Percentiles rank a stretch among this genome's conserved stretches.
Evolutionary conservation across 306 rosid genomes (phyloP).

Genomic region (Ormosia emarginata): DNA sequence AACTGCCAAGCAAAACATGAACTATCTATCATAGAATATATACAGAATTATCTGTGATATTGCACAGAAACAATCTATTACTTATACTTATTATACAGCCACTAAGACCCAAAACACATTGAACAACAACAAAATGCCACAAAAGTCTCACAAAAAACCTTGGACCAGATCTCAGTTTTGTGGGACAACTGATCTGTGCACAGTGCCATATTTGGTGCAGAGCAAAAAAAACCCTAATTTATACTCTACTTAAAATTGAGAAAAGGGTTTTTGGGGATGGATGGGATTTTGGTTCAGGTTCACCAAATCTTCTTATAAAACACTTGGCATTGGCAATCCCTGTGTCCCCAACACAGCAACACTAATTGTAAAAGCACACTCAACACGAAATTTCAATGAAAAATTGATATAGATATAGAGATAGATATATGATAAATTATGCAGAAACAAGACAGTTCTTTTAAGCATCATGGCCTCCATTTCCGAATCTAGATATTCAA

Average conservation of each 20-base stretch:
- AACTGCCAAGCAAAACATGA: constrained; percentile 6
- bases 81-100: neutral
- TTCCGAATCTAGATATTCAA: neutral
- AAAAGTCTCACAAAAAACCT: neutral
- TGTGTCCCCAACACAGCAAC: neutral
- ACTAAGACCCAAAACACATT: neutral
- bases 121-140: neutral
- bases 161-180: neutral
- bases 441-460: neutral
- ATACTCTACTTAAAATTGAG: neutral
- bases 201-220: neutral
- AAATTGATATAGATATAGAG: neutral
- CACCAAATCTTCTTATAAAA: neutral
- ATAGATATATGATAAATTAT: neutral
- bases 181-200: neutral
- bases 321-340: neutral
- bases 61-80: neutral
- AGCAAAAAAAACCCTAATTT: neutral
- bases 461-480: neutral
- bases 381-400: neutral
- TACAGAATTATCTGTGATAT: neutral
- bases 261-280: neutral
- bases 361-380: neutral
- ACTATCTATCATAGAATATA: neutral
- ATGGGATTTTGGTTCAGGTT: neutral